Evolutionary conservation across 176 grass and related monocot species (phyloP), one percentile per base, ranked within the genome.

Genomic region (Carex kokanica): DNA sequence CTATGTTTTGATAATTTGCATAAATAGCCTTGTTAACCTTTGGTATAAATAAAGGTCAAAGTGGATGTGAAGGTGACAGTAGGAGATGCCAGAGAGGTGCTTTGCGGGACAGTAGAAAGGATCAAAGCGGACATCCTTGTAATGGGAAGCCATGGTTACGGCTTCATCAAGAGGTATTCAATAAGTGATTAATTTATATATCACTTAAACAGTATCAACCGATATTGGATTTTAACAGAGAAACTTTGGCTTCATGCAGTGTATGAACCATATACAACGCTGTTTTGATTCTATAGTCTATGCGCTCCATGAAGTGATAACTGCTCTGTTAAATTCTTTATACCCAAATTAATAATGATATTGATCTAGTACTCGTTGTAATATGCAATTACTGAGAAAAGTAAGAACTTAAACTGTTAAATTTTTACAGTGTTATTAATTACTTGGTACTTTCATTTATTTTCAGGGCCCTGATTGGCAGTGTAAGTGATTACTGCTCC

Each of bases 111-210:
- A 83, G 91, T 82, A 32, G 87, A 89, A 34, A 89, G 86, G 68
- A 69, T 91, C 5, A 83, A 89, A 9, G 87, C 91, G 45, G 91
- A 93, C 69, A 18, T 93, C 10, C 56, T 97, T 12, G 89, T 93
- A 5, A 88, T 91, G 87, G 89, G 93, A 58, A 96, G 86, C 83
- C 93, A 93, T 88, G 88, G 93, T 38, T 93, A 96, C 49, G 88
- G 88, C 60, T 81, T 93, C 68, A 64, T 96, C 84, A 87, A 93
- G 85, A 96, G 93, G 91, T 96, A 71, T 59, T 15, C 15, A 25
- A 23, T 64, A 34, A 40, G 52, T 23, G 8, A 36, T 81, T 51
- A 9, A 29, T 64, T 66, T 32, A 40, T 43, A 63, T 58, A 21
- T 10, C 9, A n/a, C 29, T 63, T 23, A 14, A 62, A 47, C 59